Conservation (phyloP, 2,329 filamentous ascomycete genomes). For the Calonectria pteridis region DNA sequence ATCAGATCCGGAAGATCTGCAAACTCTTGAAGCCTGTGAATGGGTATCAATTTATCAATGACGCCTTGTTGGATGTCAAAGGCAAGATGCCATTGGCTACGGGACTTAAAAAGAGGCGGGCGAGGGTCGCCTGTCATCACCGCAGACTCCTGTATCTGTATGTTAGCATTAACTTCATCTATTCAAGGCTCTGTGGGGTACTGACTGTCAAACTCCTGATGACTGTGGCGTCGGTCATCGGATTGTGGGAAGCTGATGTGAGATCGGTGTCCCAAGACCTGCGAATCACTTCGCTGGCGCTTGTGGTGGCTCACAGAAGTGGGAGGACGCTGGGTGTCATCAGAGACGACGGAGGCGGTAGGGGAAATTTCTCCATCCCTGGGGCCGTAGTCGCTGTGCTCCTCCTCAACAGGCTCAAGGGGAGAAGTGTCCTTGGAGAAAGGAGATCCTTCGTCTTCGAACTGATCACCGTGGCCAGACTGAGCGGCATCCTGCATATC, state of each 20-base stretch:
- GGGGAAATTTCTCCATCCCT: conserved; percentile 31
- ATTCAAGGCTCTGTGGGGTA: conserved; percentile 32
- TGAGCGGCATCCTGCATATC: conserved; percentile 25
- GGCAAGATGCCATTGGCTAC: conserved; percentile 4
- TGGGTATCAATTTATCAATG: conserved; percentile 24
- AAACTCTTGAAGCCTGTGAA: conserved; percentile 14
- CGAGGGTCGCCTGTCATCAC: conserved; percentile 28
- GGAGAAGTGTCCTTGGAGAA: conserved; percentile 43
- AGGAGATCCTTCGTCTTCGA: conserved; percentile 33
- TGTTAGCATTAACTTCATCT: conserved; percentile 37
- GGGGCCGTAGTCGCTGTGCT: conserved; percentile 28
- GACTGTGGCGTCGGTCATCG: conserved; percentile 34
- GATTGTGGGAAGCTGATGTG: conserved; percentile 20
- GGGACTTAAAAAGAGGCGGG: conserved; percentile 30
- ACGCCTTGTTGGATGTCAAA: conserved; percentile 5
- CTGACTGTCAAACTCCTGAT: conserved; percentile 41
- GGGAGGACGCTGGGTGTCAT: conserved; percentile 18
- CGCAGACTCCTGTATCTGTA: conserved; percentile 34
- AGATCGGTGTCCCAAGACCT: conserved; percentile 20
- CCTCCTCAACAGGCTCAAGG: conserved; percentile 42
- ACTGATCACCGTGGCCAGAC: conserved; percentile 20
- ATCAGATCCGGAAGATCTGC: not conserved
- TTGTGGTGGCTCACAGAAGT: conserved; percentile 23
- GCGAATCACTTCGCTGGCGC: conserved; percentile 27
- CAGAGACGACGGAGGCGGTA: conserved; percentile 28